Evolutionary conservation across 805 yeast genomes (phyloP).

Genomic region (Blastobotrys peoriensis): DNA sequence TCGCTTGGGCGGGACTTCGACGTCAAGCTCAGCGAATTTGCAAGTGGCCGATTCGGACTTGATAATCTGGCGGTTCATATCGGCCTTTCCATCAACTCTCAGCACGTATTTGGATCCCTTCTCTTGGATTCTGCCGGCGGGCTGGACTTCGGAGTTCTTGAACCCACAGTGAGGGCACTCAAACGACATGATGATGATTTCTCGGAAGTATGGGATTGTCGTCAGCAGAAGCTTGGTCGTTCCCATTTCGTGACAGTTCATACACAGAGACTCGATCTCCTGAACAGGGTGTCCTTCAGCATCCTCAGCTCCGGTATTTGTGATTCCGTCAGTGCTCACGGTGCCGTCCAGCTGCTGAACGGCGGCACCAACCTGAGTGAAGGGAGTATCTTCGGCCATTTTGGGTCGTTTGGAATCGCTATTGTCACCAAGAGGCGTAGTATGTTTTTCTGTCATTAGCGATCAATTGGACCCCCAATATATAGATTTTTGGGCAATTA

Average conservation of each 20-base stretch:
- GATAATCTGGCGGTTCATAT: conserved; percentile 84
- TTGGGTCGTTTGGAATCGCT: background rate
- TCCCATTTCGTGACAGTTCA: conserved; percentile 90
- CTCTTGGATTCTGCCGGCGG: conserved; percentile 89
- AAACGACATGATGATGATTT: conserved; percentile 89
- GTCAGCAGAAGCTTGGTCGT: conserved; percentile 78
- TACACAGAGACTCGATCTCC: conserved; percentile 90
- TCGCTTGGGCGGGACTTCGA: conserved; percentile 91
- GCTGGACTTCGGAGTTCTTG: conserved; percentile 87
- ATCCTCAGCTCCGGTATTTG: conserved; percentile 70
- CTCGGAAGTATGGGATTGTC: conserved; percentile 84
- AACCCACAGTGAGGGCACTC: conserved; percentile 93
- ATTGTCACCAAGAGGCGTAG: background rate
- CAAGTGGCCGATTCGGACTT: conserved; percentile 83
- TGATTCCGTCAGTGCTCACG: conserved; percentile 16
- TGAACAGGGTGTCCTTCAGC: conserved; percentile 91
- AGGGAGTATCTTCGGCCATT: conserved; percentile 4
- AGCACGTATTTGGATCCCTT: conserved; percentile 74
- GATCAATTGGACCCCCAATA: no score
- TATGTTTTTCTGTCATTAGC: background rate
- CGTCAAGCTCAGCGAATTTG: conserved; percentile 74
- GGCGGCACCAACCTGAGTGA: conserved; percentile 44
- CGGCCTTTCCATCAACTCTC: conserved; percentile 60
- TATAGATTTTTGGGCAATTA: no score
- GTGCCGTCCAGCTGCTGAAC: conserved; percentile 44